A percentile compares a stretch with the other conserved stretches of the same genome.
These are phyloP conservation scores for Aspergillus mulundensis DNA, from an alignment of 495 filamentous ascomycete species.

Conservation along the genomic window DNA sequence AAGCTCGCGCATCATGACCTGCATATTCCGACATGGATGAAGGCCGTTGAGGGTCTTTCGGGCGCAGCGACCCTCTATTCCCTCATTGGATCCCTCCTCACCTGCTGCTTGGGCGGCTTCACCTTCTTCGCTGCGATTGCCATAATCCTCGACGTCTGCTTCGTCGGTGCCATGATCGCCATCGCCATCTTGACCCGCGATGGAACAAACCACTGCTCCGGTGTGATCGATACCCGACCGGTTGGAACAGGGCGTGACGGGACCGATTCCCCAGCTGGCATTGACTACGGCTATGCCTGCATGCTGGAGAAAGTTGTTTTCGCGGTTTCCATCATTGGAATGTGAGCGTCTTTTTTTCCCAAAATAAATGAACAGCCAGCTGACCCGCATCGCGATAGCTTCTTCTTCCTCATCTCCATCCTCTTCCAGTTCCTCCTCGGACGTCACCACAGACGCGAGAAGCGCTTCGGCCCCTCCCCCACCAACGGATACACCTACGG, in stretches of 20 bases:
- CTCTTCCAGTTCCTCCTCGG: slow-evolving; percentile 59
- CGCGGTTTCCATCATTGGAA: slow-evolving; percentile 70
- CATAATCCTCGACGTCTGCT: slow-evolving; percentile 69
- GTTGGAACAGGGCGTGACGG: slow-evolving; percentile 56
- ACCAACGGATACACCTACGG: slow-evolving; percentile 75
- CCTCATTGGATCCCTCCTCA: slow-evolving; percentile 62
- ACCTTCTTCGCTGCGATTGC: slow-evolving; percentile 72
- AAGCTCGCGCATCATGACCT: slow-evolving; percentile 54
- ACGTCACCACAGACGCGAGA: slow-evolving; percentile 71
- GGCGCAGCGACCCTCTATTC: slow-evolving; percentile 71
- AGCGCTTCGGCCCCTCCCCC: slow-evolving; percentile 72
- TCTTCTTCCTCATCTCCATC: slow-evolving; percentile 66
- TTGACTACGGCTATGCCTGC: slow-evolving; percentile 56
- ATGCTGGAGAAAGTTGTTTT: slow-evolving; percentile 67
- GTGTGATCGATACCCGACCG: no score
- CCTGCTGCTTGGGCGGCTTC: slow-evolving; percentile 74
- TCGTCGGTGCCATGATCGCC: slow-evolving; percentile 78
- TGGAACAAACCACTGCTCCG: slow-evolving; percentile 59
- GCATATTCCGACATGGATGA: slow-evolving; percentile 57
- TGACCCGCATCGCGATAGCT: slow-evolving; percentile 35
- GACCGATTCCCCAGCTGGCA: slow-evolving; percentile 27
- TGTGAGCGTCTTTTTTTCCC: slow-evolving; percentile 51
- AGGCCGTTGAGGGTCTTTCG: slow-evolving; percentile 78
- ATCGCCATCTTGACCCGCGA: slow-evolving; percentile 65
- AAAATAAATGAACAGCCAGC: neutral